A percentile compares a stretch with the other conserved stretches of the same genome.
These are phyloP conservation scores for Colletotrichum lindemuthianum DNA, from an alignment of 2,329 filamentous ascomycete species.

Conservation along the genomic window DNA sequence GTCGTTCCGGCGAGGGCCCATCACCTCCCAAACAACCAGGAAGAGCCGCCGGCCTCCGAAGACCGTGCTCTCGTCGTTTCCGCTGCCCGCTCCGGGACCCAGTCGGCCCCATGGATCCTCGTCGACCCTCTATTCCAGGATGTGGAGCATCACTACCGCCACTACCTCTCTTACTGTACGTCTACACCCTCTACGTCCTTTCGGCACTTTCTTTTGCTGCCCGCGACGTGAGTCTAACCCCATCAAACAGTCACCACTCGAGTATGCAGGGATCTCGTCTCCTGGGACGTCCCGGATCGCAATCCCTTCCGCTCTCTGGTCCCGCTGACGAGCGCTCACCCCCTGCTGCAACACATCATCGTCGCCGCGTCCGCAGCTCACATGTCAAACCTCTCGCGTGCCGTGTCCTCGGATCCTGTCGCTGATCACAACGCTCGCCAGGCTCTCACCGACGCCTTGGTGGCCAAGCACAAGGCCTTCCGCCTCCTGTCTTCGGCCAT, in stretches of 20 bases:
- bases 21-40: background rate
- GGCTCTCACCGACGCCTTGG: constrained; percentile 55
- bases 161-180: constrained; percentile 55
- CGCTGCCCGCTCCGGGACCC: constrained; percentile 33
- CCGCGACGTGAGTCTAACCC: constrained; percentile 25
- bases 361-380: constrained; percentile 60
- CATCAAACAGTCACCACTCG: constrained; percentile 54
- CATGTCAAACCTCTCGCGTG: constrained; percentile 54
- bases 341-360: constrained; percentile 57
- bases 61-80: constrained; percentile 39
- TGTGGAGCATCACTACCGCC: constrained; percentile 57
- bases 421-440: constrained; percentile 39
- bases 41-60: background rate
- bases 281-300: constrained; percentile 52
- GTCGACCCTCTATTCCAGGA: constrained; percentile 61
- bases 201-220: background rate
- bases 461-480: constrained; percentile 57
- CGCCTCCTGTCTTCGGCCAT: constrained; percentile 53
- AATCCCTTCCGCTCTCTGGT: constrained; percentile 60
- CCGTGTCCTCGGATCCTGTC: constrained; percentile 39
- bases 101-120: constrained; percentile 50
- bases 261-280: constrained; percentile 64
- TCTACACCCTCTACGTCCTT: constrained; percentile 19
- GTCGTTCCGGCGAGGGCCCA: background rate
- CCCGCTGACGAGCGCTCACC: constrained; percentile 52